Evolutionary conservation across 768 basidiomycete genomes (phyloP), one percentile per base, ranked within the genome.

Genomic region (Suillus subaureus): DNA sequence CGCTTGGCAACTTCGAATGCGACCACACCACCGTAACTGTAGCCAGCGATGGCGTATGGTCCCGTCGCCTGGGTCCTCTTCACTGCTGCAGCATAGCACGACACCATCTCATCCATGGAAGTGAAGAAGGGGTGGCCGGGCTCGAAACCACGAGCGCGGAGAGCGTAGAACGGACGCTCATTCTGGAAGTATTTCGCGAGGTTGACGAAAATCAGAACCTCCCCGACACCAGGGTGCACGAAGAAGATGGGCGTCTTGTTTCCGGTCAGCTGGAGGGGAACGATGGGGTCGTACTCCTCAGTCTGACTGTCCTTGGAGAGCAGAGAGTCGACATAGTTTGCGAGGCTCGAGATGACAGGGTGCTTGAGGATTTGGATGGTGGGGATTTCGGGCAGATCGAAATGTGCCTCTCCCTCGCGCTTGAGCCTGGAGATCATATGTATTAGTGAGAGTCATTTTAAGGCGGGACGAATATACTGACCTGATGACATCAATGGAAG

Each of bases 151-250:
- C 77, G 72, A 16, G 79, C 79, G 43, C 78, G 78, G 16, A 80
- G 69, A 3, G 78, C 79, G 56, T 79, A 79, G 49, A 80, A 69
- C 4, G 77, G 78, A 3, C 78, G 73, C 63, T 82, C 80, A 33
- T 79, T 77, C 16, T 73, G 73, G 61, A 82, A 75, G 39, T 74
- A 75, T 21, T 78, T 78, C 2, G 81, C 80, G 9, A 82, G 72
- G 66, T 79, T 81, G 61, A 82, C 73, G 71, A 82, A 82, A 61
- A 79, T 73, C 8, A 79, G 70, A 15, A 80, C 72, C 43, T 79
- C 81, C 16, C 80, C 81, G 2, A 81, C 79, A 68, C 81, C 81
- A 0, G 81, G 80, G 67, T 82, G 81, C 28, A 82, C 74, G 67
- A 82, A 76, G 69, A 81, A 82, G 42, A 82, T 70, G 1, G 81